Base-by-base conservation (phyloP, 352 stramenopile species). In the Phytophthora ramorum region DNA sequence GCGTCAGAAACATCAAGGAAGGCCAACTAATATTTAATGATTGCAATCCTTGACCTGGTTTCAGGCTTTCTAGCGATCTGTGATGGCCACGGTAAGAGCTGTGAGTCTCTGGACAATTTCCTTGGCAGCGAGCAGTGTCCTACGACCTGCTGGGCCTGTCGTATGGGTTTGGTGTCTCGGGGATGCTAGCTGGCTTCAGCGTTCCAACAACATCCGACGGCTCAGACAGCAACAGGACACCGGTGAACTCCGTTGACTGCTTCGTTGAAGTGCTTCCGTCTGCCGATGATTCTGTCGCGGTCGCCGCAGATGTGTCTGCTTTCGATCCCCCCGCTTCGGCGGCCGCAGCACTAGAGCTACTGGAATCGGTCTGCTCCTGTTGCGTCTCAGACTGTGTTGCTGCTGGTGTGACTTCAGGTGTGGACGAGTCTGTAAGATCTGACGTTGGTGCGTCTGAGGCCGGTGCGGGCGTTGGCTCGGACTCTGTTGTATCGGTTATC, bases 171-270 rank as follows among this genome's bases (percentile, higher is more conserved):
- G 43, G 63, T 40, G 28, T 40, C 28, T 63, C 51, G 19, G 44
- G 51, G 14, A 68, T 69, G 12, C 22, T 48, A 35, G 58, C 65
- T 43, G 58, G 65, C 22, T 68, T 73, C 24, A 73, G 32, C 7
- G 51, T 69, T 64, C 37, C 65, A 41, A 73, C 8, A 30, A 69
- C 59, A 38, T 69, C 58, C 22, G 58, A 60, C 14, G 64, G 49
- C 16, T 64, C 65, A 22, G 59, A 72, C 7, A 72, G 20, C 20
- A 63, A 12, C 28, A 51, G 0, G 7, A 64, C 45, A 57, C 58
- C 59, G 12, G 37, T 57, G 38, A 73, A 73, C 6, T 34, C 47
- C 13, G 58, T 48, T 30, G 58, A 64, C 24, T 63, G 32, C 49
- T 73, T 55, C 9, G 38, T 53, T 57, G 51, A 8, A 17, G 24